phyloP scores from a whole-genome alignment of 331 rosid species.

The Malus hybrid region DNA sequence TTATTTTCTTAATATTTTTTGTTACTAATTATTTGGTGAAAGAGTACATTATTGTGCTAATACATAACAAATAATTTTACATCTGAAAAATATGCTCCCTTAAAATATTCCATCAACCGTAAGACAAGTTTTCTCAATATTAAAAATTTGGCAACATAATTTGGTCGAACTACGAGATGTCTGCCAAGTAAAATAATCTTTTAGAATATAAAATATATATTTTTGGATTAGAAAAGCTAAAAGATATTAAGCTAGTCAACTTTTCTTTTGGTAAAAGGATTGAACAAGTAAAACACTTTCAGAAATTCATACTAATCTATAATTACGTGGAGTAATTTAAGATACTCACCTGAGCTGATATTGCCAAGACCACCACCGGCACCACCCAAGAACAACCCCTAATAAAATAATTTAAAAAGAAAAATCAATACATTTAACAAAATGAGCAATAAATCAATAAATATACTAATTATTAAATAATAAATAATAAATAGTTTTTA shows the following conservation, averaged over 20 bases:
- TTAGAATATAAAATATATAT: too few relatives aligned
- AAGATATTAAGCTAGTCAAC: background rate
- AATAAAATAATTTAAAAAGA: background rate
- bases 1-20: background rate
- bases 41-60: background rate
- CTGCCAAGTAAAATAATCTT: background rate
- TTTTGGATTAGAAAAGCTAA: too few relatives aligned
- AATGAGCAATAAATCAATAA: background rate
- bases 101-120: background rate
- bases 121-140: background rate
- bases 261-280: background rate
- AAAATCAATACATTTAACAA: background rate
- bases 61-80: background rate
- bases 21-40: background rate
- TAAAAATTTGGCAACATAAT: background rate
- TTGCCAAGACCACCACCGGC: conserved; percentile 53
- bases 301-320: too few relatives aligned
- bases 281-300: background rate
- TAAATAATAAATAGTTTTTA: background rate
- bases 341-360: conserved; percentile 62
- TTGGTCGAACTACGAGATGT: conserved; percentile 28
- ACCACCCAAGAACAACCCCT: conserved; percentile 70
- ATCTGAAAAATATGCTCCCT: background rate
- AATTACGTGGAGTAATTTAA: background rate
- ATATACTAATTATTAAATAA: background rate